Evolutionary conservation across 768 basidiomycete genomes (phyloP).

Genomic region (Mycena metata): DNA sequence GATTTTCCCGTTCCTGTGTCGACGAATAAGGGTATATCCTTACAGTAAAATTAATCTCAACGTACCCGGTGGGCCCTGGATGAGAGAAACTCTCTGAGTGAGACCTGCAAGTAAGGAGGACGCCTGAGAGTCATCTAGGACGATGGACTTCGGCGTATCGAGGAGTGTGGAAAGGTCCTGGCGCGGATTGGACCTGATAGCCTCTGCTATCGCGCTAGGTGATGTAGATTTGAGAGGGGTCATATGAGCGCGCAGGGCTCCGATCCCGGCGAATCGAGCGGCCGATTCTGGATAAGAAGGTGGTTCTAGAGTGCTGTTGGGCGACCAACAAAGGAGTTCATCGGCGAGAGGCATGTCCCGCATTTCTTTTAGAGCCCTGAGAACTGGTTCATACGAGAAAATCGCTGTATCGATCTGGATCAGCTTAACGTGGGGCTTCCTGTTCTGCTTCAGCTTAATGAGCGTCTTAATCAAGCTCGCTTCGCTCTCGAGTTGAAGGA

Average conservation of each 20-base stretch:
- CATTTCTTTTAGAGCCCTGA: constrained; percentile 67
- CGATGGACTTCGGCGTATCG: constrained; percentile 53
- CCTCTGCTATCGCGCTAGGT: constrained; percentile 37
- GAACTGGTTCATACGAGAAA: constrained; percentile 74
- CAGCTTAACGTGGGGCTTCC: constrained; percentile 53
- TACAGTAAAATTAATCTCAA: constrained; percentile 7
- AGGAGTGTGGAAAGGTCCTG: constrained; percentile 59
- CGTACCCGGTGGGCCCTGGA: constrained; percentile 81
- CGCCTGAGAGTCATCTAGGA: constrained; percentile 66
- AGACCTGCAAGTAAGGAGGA: constrained; percentile 64
- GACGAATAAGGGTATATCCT: background rate
- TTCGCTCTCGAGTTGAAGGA: constrained; percentile 66
- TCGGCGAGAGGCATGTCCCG: constrained; percentile 59
- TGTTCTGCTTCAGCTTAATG: constrained; percentile 51
- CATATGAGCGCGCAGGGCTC: too few relatives aligned
- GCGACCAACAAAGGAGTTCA: constrained; percentile 68
- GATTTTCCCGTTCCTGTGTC: constrained; percentile 78
- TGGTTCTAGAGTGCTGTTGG: constrained; percentile 28
- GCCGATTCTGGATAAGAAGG: constrained; percentile 2
- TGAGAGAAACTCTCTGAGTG: constrained; percentile 68
- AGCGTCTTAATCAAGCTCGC: constrained; percentile 56
- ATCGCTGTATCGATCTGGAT: constrained; percentile 72
- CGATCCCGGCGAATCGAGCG: too few relatives aligned
- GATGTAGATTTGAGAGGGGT: background rate
- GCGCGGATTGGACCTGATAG: constrained; percentile 49